Evolutionary conservation across 2,329 filamentous ascomycete genomes (phyloP).

Genomic region (Pyricularia grisea): DNA sequence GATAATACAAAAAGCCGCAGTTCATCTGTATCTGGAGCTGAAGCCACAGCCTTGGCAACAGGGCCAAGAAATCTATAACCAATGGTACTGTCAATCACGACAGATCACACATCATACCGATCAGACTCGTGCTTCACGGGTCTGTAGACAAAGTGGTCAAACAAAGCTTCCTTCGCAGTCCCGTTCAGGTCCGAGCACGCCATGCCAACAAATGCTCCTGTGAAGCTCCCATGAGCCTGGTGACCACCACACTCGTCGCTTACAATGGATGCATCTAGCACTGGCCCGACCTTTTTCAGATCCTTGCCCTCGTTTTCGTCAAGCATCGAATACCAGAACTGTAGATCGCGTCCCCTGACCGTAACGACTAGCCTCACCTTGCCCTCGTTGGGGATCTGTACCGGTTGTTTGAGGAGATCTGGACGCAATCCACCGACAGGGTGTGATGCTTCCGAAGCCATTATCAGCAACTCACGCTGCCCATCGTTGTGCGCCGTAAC

Average conservation of each 20-base stretch:
- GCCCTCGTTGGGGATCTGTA: slow-evolving; percentile 42
- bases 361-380: slow-evolving; percentile 42
- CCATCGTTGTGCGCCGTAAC: slow-evolving; percentile 48
- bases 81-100: not conserved
- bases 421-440: slow-evolving; percentile 37
- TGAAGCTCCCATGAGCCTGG: slow-evolving; percentile 52
- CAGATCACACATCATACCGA: slow-evolving; percentile 31
- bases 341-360: slow-evolving; percentile 40
- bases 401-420: slow-evolving; percentile 31
- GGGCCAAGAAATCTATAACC: not conserved
- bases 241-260: slow-evolving; percentile 57
- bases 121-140: slow-evolving; percentile 37
- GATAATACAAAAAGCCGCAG: not conserved
- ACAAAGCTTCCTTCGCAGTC: slow-evolving; percentile 32
- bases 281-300: slow-evolving; percentile 40
- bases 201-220: slow-evolving; percentile 49
- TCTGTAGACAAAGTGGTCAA: slow-evolving; percentile 42
- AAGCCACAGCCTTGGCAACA: not conserved
- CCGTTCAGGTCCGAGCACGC: slow-evolving; percentile 48
- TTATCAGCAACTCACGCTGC: slow-evolving; percentile 45
- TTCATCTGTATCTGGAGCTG: not conserved
- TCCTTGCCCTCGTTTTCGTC: slow-evolving; percentile 10
- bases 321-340: slow-evolving; percentile 45
- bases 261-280: slow-evolving; percentile 48
- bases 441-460: slow-evolving; percentile 46